These are phyloP conservation scores for Oryza brachyantha DNA, from an alignment of 176 grass and related monocot genomes.

Conservation along the genomic window DNA sequence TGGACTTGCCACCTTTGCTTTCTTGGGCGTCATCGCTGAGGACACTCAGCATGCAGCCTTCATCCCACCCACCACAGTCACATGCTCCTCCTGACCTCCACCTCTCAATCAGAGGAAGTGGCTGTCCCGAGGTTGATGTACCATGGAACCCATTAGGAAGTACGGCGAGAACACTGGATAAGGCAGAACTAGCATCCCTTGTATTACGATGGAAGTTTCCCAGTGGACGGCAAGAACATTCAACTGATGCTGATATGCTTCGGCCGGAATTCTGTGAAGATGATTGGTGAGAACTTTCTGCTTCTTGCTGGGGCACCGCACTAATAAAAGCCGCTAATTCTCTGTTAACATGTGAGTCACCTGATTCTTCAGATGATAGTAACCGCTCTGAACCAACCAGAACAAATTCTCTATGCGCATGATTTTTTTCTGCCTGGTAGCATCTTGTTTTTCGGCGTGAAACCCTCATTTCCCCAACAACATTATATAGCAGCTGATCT, in stretches of 20 bases:
- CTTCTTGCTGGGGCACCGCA: constrained; percentile 31
- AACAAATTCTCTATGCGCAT: constrained; percentile 69
- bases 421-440: constrained; percentile 31
- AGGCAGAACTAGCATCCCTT: constrained; percentile 27
- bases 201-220: constrained; percentile 32
- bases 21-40: constrained; percentile 40
- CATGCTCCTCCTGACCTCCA: constrained; percentile 83
- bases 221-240: constrained; percentile 29
- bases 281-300: constrained; percentile 34
- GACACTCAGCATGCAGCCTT: constrained; percentile 73
- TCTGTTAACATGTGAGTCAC: constrained; percentile 40
- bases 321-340: constrained; percentile 79
- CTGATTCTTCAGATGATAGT: constrained; percentile 40
- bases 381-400: constrained; percentile 63
- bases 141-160: constrained; percentile 82
- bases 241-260: constrained; percentile 1
- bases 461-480: constrained; percentile 63
- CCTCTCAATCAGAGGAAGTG: constrained; percentile 75
- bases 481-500: constrained; percentile 61
- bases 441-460: constrained; percentile 46
- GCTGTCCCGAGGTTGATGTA: constrained; percentile 44
- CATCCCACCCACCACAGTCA: constrained; percentile 98
- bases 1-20: constrained; percentile 5
- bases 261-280: constrained; percentile 12
- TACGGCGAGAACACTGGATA: constrained; percentile 46